Evolutionary conservation across 2,329 filamentous ascomycete species (phyloP), one percentile per base, ranked within the genome.

Genomic region (Beauveria asiatica): DNA sequence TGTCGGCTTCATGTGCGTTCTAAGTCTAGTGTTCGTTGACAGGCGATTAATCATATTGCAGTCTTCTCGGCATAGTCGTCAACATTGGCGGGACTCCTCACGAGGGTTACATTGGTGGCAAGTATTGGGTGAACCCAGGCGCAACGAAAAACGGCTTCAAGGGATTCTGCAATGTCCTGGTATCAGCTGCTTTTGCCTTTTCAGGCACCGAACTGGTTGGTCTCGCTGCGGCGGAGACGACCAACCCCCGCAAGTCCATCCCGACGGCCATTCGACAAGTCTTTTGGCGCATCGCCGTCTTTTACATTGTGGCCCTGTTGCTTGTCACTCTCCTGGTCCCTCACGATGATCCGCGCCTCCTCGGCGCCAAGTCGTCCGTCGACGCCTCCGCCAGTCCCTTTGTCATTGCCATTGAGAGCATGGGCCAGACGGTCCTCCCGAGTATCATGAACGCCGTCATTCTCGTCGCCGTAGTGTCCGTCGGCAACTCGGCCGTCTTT

Each of bases 251-350:
- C 64, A 85, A 88, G 69, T 83, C 85, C 1, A 79, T 93, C 1
- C 89, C 89, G 1, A 86, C 83, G 27, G 89, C 89, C 10, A 83
- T 90, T 69, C 91, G 90, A 75, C 89, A 92, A 72, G 87, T 78
- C 30, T 78, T 77, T 67, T 78, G 75, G 75, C 75, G 75, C 70
- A 76, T 78, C 64, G 76, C 74, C 53, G 67, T 77, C 61, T 78
- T 78, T 67, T 78, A 78, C 65, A 69, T 78, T 62, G 65, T 78
- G 2, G 75, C 75, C 54, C 73, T 78, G 48, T 74, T 77, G 66
- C 76, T 76, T 55, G 72, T 78, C 63, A 75, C 76, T 56, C 72
- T 78, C 8, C 71, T 77, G n/a, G 67, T 78, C 59, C 67, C 70
- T 50, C 72, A 70, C 52, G 66, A 75, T 60, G 76, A 79, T 57